Evolutionary conservation across 495 filamentous ascomycete genomes (phyloP).

Genomic region (Thermothielavioides terrestris): DNA sequence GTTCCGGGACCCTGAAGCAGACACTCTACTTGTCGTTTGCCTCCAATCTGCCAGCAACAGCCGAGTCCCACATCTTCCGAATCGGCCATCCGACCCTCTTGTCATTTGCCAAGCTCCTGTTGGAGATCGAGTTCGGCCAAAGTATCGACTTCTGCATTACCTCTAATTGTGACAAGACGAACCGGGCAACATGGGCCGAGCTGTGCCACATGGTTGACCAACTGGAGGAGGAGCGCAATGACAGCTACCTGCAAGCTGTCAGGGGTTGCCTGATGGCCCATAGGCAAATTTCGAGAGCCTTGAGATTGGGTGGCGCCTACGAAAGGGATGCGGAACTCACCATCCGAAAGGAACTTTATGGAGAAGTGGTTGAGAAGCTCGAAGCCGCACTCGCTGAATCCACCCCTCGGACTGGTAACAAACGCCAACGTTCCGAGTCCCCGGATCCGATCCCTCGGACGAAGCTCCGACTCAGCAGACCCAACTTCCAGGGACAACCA

Average conservation of each 20-base stretch:
- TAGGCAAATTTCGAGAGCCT: not conserved
- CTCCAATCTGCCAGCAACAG: not conserved
- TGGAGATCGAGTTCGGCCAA: not conserved
- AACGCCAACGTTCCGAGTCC: not conserved
- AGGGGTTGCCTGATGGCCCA: constrained; percentile 3
- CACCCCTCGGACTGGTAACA: not conserved
- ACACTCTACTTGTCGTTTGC: too few species aligned
- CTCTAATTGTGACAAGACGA: not conserved
- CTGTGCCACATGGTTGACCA: not conserved
- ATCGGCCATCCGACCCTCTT: constrained; percentile 6
- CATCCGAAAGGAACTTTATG: not conserved
- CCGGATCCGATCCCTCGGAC: constrained; percentile 39
- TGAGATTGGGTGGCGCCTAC: not conserved
- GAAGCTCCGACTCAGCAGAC: too few species aligned
- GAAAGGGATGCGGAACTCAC: not conserved
- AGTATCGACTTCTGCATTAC: not conserved
- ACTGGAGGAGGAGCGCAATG: not conserved
- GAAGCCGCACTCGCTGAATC: not conserved
- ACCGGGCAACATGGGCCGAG: not conserved
- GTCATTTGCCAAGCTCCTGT: constrained; percentile 6
- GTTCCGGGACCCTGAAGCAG: too few species aligned
- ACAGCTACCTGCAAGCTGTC: not conserved
- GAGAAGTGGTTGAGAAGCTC: not conserved
- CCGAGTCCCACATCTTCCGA: not conserved
- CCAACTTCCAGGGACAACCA: too few species aligned